A percentile compares a stretch with the other conserved stretches of the same genome.
Evolutionary conservation across 768 basidiomycete species (phyloP).

Genomic region (Lactifluus echinatus): DNA sequence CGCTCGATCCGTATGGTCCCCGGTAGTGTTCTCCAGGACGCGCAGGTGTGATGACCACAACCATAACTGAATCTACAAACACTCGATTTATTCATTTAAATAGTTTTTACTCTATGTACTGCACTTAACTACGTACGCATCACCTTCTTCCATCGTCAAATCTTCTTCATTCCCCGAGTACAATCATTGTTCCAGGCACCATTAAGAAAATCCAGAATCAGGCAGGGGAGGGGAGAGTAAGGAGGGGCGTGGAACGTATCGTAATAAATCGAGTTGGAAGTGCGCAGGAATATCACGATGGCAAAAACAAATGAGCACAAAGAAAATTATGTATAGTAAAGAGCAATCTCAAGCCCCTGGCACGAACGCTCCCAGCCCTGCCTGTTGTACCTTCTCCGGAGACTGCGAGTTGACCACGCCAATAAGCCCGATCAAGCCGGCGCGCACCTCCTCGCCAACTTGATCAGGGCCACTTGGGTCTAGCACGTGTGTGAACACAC

Average conservation of each 20-base stretch:
- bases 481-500: conserved; percentile 74
- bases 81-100: neutral
- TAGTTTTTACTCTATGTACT: neutral
- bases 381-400: conserved; percentile 71
- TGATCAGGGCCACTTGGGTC: conserved; percentile 69
- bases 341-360: conserved; percentile 30
- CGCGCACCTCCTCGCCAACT: conserved; percentile 70
- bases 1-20: conserved; percentile 7
- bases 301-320: neutral
- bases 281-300: neutral
- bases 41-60: neutral
- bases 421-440: conserved; percentile 67
- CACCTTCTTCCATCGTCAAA: neutral
- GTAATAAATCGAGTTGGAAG: neutral
- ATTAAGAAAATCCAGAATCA: conserved; percentile 4
- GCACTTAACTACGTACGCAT: neutral
- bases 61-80: neutral
- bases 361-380: conserved; percentile 56
- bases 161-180: neutral
- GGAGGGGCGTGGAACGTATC: neutral
- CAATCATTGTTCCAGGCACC: conserved; percentile 3
- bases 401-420: conserved; percentile 62
- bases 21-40: neutral
- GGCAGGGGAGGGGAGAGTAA: too few relatives aligned
- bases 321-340: neutral